Conservation (phyloP, 768 basidiomycete genomes). For the Mycena filopes region DNA sequence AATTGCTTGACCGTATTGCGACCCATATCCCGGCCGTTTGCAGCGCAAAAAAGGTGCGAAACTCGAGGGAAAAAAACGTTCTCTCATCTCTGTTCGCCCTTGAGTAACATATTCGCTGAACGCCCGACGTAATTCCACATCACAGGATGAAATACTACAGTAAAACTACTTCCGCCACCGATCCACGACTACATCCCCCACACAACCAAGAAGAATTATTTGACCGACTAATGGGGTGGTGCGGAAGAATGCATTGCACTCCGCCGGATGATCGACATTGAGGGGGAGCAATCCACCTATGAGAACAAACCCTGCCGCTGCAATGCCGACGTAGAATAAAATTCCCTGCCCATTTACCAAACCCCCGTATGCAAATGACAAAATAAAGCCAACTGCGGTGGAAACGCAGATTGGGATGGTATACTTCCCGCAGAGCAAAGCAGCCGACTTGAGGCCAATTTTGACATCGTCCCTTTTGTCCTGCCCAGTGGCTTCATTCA, state of each 20-base stretch:
- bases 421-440: slow-evolving; percentile 59
- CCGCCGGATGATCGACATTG: slow-evolving; percentile 39
- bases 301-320: slow-evolving; percentile 31
- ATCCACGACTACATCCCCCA: too few relatives aligned
- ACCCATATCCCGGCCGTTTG: too few relatives aligned
- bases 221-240: slow-evolving; percentile 40
- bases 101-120: too few relatives aligned
- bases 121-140: too few relatives aligned
- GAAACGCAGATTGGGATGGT: slow-evolving; percentile 58
- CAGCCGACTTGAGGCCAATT: slow-evolving; percentile 67
- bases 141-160: too few relatives aligned
- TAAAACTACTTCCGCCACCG: slow-evolving; percentile 39
- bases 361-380: slow-evolving; percentile 55
- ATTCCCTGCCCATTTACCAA: slow-evolving; percentile 53
- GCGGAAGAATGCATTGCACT: slow-evolving; percentile 39
- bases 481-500: slow-evolving; percentile 38
- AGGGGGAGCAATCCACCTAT: slow-evolving; percentile 33
- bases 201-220: too few relatives aligned
- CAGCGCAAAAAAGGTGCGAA: too few relatives aligned
- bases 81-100: too few relatives aligned
- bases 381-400: slow-evolving; percentile 57
- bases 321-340: slow-evolving; percentile 41
- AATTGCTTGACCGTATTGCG: too few relatives aligned
- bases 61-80: too few relatives aligned
- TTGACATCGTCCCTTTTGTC: slow-evolving; percentile 66